phyloP scores from a whole-genome alignment of 2,329 filamentous ascomycete species.

The Gliomastix tumulicola region DNA sequence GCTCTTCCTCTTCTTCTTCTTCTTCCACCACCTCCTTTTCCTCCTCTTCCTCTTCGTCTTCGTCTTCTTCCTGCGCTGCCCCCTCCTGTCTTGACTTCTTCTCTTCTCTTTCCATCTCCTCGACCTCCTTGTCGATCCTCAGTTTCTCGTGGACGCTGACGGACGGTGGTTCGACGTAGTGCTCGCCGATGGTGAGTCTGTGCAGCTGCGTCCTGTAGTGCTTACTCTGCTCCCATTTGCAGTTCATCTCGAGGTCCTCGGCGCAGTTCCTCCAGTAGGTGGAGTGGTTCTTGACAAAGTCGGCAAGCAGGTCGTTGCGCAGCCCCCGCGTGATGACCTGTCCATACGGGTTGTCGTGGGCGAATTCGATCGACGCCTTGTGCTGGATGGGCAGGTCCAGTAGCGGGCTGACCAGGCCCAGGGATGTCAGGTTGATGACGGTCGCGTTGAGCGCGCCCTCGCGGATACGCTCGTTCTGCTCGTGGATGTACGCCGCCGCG shows the following conservation, averaged over 20 bases:
- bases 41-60: too few relatives aligned
- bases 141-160: too few relatives aligned
- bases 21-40: too few relatives aligned
- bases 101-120: too few relatives aligned
- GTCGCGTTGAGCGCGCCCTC: neutral
- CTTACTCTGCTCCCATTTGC: neutral
- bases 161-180: too few relatives aligned
- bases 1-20: too few relatives aligned
- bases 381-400: neutral
- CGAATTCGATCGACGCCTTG: neutral
- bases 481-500: neutral
- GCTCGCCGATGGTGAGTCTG: neutral
- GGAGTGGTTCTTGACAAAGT: neutral
- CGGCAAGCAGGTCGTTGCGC: neutral
- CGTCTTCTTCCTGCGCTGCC: too few relatives aligned
- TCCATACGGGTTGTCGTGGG: neutral
- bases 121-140: too few relatives aligned
- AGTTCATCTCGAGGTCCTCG: neutral
- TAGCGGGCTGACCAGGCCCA: neutral
- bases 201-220: neutral
- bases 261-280: neutral
- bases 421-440: neutral
- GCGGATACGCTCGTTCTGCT: neutral
- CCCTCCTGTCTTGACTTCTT: too few relatives aligned
- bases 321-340: neutral